Conservation (phyloP, 371 early-diverging fungal genomes). For the Mucor velutinosus region DNA sequence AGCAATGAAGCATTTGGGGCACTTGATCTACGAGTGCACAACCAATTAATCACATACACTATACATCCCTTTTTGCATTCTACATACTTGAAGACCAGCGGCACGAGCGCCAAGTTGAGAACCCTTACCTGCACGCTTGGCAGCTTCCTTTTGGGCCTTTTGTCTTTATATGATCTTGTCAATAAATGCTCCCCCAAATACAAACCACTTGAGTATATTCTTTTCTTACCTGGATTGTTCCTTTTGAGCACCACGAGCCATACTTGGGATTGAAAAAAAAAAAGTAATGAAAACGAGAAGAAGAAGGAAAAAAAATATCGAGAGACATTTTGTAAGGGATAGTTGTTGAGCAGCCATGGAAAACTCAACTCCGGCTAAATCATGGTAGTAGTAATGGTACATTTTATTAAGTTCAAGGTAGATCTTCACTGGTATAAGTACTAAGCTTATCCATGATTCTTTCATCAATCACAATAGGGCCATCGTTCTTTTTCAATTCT, state of each 20-base stretch:
- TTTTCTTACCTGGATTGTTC: constrained; percentile 57
- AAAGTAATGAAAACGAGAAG: neutral
- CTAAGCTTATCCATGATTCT: constrained; percentile 33
- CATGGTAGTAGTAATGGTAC: neutral
- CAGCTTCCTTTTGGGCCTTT: constrained; percentile 62
- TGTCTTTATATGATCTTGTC: constrained; percentile 36
- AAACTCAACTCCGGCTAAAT: constrained; percentile 1
- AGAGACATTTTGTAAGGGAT: neutral
- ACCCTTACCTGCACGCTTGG: constrained; percentile 39
- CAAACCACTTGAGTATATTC: neutral
- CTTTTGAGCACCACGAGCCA: constrained; percentile 63
- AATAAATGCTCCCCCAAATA: neutral
- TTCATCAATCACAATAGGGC: constrained; percentile 43
- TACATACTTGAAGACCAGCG: constrained; percentile 58
- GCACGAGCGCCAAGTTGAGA: constrained; percentile 63
- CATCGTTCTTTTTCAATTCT: constrained; percentile 31
- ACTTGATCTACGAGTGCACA: constrained; percentile 34
- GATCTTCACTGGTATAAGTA: constrained; percentile 43
- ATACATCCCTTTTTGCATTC: neutral
- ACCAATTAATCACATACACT: neutral
- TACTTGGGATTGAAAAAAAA: constrained; percentile 9
- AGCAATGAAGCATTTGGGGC: constrained; percentile 40
- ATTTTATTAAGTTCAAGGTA: constrained; percentile 4
- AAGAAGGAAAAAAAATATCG: neutral
- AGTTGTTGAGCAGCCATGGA: neutral